Percentiles rank a stretch among this genome's conserved stretches.
Conservation (phyloP, 1,284 basidiomycete genomes). For the Cutaneotrichosporon daszewskae region DNA sequence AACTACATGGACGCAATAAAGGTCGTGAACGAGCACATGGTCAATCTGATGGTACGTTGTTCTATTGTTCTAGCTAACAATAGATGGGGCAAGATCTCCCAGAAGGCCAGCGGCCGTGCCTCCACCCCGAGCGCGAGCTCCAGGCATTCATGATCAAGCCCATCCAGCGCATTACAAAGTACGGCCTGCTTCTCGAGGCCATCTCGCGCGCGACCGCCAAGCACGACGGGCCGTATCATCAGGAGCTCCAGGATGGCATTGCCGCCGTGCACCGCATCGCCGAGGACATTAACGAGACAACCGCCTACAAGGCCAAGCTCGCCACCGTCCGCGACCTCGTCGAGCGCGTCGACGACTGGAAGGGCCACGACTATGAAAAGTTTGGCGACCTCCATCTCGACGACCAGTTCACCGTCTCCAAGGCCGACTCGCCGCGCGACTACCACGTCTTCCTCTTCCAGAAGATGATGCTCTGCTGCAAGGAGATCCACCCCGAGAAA, state of each 20-base stretch:
- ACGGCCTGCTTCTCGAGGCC: constrained; percentile 59
- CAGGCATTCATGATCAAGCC: constrained; percentile 76
- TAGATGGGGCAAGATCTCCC: constrained; percentile 36
- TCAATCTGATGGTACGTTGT: constrained; percentile 68
- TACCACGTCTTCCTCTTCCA: constrained; percentile 99
- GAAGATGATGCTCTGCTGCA: constrained; percentile 98
- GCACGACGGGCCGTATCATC: constrained; percentile 61
- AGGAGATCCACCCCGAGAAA: constrained; percentile 57
- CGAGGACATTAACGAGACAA: constrained; percentile 92
- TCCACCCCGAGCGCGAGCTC: constrained; percentile 58
- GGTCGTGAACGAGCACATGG: constrained; percentile 76
- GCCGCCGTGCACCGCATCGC: constrained; percentile 87
- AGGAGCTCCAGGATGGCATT: constrained; percentile 77
- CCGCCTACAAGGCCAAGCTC: constrained; percentile 64
- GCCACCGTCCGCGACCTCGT: constrained; percentile 82
- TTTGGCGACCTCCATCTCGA: constrained; percentile 91
- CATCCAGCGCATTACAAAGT: constrained; percentile 71
- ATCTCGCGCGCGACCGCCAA: constrained; percentile 40
- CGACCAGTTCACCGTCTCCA: constrained; percentile 92
- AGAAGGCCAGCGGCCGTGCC: constrained; percentile 29
- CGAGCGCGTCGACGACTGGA: constrained; percentile 94
- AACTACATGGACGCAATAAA: constrained; percentile 87
- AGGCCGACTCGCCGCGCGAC: constrained; percentile 92
- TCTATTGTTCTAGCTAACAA: background rate
- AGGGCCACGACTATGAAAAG: constrained; percentile 88